Base-by-base conservation (phyloP, 169 alveolate genomes). In the Eimeria acervulina region DNA sequence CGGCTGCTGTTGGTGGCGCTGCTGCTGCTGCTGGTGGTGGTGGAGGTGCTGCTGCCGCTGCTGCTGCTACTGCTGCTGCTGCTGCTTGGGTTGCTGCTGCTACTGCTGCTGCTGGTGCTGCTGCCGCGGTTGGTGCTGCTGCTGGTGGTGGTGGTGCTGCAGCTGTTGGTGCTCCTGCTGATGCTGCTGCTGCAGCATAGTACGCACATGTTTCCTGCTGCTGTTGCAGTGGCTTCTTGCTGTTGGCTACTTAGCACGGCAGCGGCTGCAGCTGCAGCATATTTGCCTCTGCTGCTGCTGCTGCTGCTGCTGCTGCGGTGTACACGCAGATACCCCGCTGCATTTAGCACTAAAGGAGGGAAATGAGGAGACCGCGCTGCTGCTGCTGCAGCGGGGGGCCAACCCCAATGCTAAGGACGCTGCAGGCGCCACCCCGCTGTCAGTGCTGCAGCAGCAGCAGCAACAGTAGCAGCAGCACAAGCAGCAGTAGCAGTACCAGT, bases 321-420 rank as follows among this genome's bases (percentile, higher is more conserved):
- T 47, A 47, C 12, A 47, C 55, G 55, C 81, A 87, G 94, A 87
- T 59, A 87, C 94, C 40, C 70, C 94, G 38, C 33, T 87, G 66
- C 94, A 61, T 61, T 44, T 87, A 12, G 94, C 94, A 21, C 44
- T 87, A 61, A 87, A 87, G 42, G 94, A 87, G 66, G 94, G 94
- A 7, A 87, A 87, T 55, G 94, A 87, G 66, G 94, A 87, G 59
- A 36, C 83, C 33, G 94, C 72, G 52, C 52, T 52, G 83, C 47
- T 87, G 66, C 94, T 87, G 66, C 42, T 87, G 63, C 81, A 87
- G 83, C 40, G 72, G 84, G 61, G 59, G 80, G 80, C 59, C n/a
- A 17, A 33, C 44, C 81, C 72, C 81, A 87, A 87, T 59, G 63
- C 94, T 7, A 87, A 87, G 19, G 80, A 61, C 63, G 81, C 55